These are phyloP conservation scores for Conidiobolus incongruus DNA, from an alignment of 371 early-diverging fungal genomes.

Conservation along the genomic window DNA sequence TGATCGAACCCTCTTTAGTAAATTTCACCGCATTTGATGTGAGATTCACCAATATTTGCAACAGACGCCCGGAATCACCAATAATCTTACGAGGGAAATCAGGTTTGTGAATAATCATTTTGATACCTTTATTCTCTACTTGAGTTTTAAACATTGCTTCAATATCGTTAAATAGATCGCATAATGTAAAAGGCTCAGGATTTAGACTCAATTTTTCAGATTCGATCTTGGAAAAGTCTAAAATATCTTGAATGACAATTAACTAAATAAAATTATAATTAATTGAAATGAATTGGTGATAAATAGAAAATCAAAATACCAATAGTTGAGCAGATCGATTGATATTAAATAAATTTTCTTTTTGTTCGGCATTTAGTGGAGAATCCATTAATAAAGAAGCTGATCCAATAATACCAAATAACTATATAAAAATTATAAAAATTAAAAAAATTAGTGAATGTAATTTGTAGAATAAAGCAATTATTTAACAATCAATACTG, in stretches of 20 bases:
- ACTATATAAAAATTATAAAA: no score
- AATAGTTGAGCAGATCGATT: constrained; percentile 2
- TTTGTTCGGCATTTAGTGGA: not conserved
- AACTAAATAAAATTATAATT: no score
- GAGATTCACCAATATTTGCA: constrained; percentile 22
- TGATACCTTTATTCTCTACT: constrained; percentile 5
- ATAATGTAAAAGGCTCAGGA: constrained; percentile 14
- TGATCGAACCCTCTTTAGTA: constrained; percentile 20
- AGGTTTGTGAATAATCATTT: constrained; percentile 8
- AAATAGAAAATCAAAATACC: no score
- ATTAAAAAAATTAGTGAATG: no score
- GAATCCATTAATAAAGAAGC: constrained; percentile 1
- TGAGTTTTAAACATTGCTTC: constrained; percentile 11
- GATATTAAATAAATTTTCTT: not conserved
- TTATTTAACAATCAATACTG: no score
- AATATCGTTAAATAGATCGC: constrained; percentile 18
- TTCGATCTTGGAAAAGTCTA: constrained; percentile 29
- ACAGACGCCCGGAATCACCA: constrained; percentile 21
- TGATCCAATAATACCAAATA: constrained; percentile 4
- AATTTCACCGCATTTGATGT: constrained; percentile 44
- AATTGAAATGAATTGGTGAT: no score
- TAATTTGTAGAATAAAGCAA: no score
- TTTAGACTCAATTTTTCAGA: constrained; percentile 21
- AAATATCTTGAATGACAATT: constrained; percentile 25
- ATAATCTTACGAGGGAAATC: constrained; percentile 11